Conservation (phyloP, 1,284 basidiomycete species). For the Vanrija sp. region DNA sequence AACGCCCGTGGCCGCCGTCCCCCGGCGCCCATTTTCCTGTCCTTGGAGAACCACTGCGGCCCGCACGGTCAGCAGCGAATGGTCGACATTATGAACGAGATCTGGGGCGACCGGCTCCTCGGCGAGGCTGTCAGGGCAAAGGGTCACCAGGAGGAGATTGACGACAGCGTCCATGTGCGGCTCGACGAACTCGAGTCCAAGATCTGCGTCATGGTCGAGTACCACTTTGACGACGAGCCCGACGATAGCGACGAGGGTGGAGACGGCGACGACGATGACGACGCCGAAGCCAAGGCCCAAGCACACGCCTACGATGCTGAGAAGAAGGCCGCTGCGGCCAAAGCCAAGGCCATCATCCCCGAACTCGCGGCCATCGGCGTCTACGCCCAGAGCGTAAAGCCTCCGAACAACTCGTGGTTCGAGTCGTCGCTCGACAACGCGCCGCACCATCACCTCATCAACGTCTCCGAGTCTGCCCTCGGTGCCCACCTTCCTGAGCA, state of each 20-base stretch:
- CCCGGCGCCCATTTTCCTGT: constrained; percentile 9
- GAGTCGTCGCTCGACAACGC: constrained; percentile 4
- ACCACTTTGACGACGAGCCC: constrained; percentile 9
- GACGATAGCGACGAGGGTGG: too few relatives aligned
- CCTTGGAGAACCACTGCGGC: constrained; percentile 19
- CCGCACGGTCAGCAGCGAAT: constrained; percentile 12
- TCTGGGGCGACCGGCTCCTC: constrained; percentile 12
- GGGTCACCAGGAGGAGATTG: constrained; percentile 1
- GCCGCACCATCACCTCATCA: constrained; percentile 17
- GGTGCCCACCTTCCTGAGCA: constrained; percentile 5
- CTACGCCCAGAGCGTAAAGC: constrained; percentile 17
- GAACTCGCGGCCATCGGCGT: constrained; percentile 13
- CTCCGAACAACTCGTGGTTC: constrained; percentile 14
- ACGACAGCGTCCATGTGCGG: background rate
- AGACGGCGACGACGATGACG: background rate
- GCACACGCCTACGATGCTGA: constrained; percentile 1
- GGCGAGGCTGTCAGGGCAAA: background rate
- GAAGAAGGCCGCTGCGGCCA: constrained; percentile 1
- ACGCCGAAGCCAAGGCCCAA: background rate
- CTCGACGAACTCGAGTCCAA: constrained; percentile 11
- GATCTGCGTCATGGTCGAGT: constrained; percentile 18
- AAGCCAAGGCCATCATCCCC: constrained; percentile 8
- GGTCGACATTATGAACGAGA: constrained; percentile 15
- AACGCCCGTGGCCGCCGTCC: background rate
- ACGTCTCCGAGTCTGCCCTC: constrained; percentile 16